These are phyloP conservation scores for Lasiodiplodia gonubiensis DNA, from an alignment of 2,329 filamentous ascomycete genomes.

Conservation along the genomic window DNA sequence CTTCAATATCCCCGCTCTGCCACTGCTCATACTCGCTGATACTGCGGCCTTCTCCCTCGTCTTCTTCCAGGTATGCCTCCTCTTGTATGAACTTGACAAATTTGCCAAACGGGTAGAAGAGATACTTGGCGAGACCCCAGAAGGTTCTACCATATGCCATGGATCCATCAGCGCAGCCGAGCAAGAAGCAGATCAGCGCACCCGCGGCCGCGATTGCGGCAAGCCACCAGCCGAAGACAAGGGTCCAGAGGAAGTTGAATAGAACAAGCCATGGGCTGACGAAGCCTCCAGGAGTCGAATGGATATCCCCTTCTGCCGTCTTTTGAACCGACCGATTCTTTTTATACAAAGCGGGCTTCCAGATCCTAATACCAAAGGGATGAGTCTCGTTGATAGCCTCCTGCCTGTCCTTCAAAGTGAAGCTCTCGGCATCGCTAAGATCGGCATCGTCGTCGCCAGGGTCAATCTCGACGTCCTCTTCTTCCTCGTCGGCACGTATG, in stretches of 20 bases:
- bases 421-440: conserved; percentile 92
- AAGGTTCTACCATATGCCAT: conserved; percentile 85
- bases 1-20: conserved; percentile 96
- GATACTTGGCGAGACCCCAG: conserved; percentile 80
- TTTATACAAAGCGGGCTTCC: conserved; percentile 98
- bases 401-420: conserved; percentile 95
- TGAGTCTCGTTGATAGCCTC: conserved; percentile 98
- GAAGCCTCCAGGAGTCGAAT: conserved; percentile 86
- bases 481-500: conserved; percentile 48
- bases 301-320: conserved; percentile 94
- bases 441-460: conserved; percentile 70
- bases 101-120: conserved; percentile 96
- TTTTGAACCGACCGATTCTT: conserved; percentile 96
- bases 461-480: conserved; percentile 58
- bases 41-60: conserved; percentile 92
- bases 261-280: conserved; percentile 84
- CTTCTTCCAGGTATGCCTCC: conserved; percentile 91
- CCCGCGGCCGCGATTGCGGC: conserved; percentile 75
- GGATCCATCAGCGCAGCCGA: conserved; percentile 78
- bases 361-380: conserved; percentile 97
- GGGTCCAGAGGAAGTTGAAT: conserved; percentile 89
- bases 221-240: conserved; percentile 97
- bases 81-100: conserved; percentile 94
- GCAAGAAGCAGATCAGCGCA: conserved; percentile 77
- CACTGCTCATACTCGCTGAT: conserved; percentile 99